Conservation (phyloP, 2,329 filamentous ascomycete genomes). For the Huntiella savannae region DNA sequence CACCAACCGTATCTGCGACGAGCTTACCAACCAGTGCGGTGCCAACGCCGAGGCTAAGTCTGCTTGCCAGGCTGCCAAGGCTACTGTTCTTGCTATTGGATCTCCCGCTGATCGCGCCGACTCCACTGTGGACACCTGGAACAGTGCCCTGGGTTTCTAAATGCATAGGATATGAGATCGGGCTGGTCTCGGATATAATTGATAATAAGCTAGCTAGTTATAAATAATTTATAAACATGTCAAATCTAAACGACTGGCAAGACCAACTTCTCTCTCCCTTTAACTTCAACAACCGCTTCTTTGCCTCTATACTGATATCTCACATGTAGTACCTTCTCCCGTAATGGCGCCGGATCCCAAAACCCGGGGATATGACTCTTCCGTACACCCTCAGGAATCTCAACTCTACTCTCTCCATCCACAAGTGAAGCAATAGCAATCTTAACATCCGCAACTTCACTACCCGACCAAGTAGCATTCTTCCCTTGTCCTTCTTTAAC, state of each 20-base stretch:
- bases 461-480: conserved; percentile 17
- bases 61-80: conserved; percentile 33
- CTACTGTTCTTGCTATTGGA: conserved; percentile 14
- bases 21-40: conserved; percentile 45
- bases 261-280: conserved; percentile 19
- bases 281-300: conserved; percentile 18
- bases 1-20: conserved; percentile 52
- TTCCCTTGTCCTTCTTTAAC: conserved; percentile 15
- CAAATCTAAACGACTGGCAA: not conserved
- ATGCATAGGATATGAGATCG: not conserved
- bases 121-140: conserved; percentile 11
- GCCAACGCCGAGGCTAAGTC: conserved; percentile 40
- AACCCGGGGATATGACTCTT: conserved; percentile 29
- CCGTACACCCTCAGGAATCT: conserved; percentile 22
- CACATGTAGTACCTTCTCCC: conserved; percentile 26
- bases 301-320: conserved; percentile 20
- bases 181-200: not conserved
- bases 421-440: conserved; percentile 28
- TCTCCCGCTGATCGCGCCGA: conserved; percentile 10
- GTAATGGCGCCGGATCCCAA: conserved; percentile 29
- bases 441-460: conserved; percentile 31
- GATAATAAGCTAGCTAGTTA: not conserved
- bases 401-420: conserved; percentile 19
- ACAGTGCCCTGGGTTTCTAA: conserved; percentile 11
- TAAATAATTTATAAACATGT: not conserved